Percentiles rank a stretch among this genome's conserved stretches.
Conservation (phyloP, 129 eudicot genomes). For the Solidago caesia region DNA sequence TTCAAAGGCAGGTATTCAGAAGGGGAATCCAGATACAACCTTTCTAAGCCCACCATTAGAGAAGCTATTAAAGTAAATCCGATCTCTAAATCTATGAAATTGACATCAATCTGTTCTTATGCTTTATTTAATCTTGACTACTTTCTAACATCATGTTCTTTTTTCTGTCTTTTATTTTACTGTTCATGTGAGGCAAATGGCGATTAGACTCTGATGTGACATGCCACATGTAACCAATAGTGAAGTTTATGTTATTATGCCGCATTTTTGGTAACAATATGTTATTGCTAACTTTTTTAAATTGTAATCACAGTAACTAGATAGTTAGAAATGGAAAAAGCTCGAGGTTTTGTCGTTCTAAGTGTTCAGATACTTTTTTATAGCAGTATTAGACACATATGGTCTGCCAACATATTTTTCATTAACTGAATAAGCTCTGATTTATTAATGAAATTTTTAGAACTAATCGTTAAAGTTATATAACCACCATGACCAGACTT, state of each 20-base stretch:
- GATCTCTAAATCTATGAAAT: slow-evolving; percentile 15
- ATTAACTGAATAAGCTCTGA: no score
- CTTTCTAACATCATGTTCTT: neutral
- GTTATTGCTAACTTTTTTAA: no score
- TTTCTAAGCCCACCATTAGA: slow-evolving; percentile 44
- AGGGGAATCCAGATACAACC: slow-evolving; percentile 90
- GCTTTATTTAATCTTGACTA: neutral
- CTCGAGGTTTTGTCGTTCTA: no score
- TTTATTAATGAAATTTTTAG: no score
- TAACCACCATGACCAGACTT: no score
- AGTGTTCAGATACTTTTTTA: no score
- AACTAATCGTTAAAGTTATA: no score
- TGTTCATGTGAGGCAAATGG: neutral
- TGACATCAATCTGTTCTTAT: slow-evolving; percentile 2
- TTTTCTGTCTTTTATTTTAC: neutral
- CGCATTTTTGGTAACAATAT: no score
- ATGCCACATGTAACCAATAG: neutral
- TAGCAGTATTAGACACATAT: no score
- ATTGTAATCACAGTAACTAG: no score
- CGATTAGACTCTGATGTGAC: neutral
- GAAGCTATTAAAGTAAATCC: slow-evolving; percentile 56
- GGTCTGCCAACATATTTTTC: no score
- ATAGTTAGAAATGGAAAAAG: no score
- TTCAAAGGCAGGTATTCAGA: slow-evolving; percentile 88
- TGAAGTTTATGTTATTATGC: neutral